Base-by-base conservation (phyloP, 305 asterid genomes). In the Fraxinus sp. region DNA sequence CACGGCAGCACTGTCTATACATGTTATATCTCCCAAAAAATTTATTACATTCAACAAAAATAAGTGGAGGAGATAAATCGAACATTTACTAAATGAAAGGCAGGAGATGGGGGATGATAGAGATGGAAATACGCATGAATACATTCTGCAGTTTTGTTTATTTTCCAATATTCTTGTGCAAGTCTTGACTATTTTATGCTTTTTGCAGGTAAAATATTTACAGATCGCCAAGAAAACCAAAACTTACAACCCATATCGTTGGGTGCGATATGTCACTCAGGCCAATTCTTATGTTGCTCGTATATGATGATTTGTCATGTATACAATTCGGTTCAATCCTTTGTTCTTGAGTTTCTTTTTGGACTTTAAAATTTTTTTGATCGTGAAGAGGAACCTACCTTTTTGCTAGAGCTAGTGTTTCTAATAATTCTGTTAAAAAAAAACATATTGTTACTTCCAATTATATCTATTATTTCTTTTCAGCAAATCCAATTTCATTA, bases 231-330 rank as follows among this genome's bases (percentile, higher is more conserved):
- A 94, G 93, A 93, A 88, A 87, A 84, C 91, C 86, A 93, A 96
- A 87, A 87, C 90, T 10, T 89, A 92, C 82, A 96, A 96, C 81
- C 98, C 98, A 0, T 94, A 93, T 82, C 93, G 99, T 71, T 95
- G 99, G 98, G 99, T 96, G 88, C 90, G 98, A 90, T 94, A 96
- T 46, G 99, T 94, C 66, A 93, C 98, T 77, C 99, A 93, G 85
- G 94, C 99, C 74, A 94, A 95, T 85, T 95, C 99, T 16, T 95
- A 94, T 74, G 99, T 95, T 84, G 99, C 98, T 87, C 99, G 99
- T 77, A 92, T 95, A 28, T 28, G 30, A 81, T 94, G 93, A 93
- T 59, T n/a, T 59, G 28, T 59, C 70, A 5, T 2, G 30, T 59
- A 59, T 22, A 59, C 11, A 18, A 20, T 6, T 59, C 7, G 13